Evolutionary conservation across 2,329 filamentous ascomycete species (phyloP).

Genomic region (Geosmithia morbida): DNA sequence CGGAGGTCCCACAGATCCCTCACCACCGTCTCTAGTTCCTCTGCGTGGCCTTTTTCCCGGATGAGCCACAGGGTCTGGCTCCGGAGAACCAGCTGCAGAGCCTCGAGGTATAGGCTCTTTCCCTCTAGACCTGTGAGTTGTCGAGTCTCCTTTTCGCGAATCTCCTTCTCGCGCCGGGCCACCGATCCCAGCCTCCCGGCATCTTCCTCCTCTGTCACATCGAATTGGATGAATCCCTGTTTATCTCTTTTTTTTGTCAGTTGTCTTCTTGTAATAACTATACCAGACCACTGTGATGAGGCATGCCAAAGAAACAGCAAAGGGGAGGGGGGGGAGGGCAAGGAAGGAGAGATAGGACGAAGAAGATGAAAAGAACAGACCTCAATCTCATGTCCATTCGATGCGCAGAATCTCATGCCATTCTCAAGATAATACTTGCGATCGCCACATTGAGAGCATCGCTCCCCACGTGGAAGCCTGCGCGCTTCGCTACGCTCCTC

Average conservation of each 20-base stretch:
- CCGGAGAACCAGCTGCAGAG: constrained; percentile 70
- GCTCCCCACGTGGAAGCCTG: constrained; percentile 36
- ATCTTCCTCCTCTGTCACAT: constrained; percentile 54
- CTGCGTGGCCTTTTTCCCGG: constrained; percentile 46
- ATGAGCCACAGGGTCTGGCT: constrained; percentile 69
- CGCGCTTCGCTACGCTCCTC: constrained; percentile 27
- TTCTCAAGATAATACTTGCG: constrained; percentile 59
- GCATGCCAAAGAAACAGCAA: too few species aligned
- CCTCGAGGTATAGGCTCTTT: constrained; percentile 67
- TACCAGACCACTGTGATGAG: too few species aligned
- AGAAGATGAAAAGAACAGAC: constrained; percentile 22
- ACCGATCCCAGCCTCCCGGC: constrained; percentile 45
- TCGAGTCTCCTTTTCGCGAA: constrained; percentile 33
- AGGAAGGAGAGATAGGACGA: too few species aligned
- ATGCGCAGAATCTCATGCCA: constrained; percentile 58
- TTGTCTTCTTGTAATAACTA: background rate
- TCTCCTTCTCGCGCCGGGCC: constrained; percentile 41
- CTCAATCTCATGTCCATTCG: constrained; percentile 67
- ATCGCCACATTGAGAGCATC: constrained; percentile 54
- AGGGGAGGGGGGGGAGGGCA: too few species aligned
- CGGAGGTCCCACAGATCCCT: constrained; percentile 77
- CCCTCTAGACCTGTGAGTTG: constrained; percentile 54
- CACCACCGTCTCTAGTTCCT: constrained; percentile 64
- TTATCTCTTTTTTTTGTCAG: background rate
- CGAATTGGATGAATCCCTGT: constrained; percentile 40